Evolutionary conservation across 2,329 filamentous ascomycete species (phyloP).

Genomic region (Plenodomus lindquistii): DNA sequence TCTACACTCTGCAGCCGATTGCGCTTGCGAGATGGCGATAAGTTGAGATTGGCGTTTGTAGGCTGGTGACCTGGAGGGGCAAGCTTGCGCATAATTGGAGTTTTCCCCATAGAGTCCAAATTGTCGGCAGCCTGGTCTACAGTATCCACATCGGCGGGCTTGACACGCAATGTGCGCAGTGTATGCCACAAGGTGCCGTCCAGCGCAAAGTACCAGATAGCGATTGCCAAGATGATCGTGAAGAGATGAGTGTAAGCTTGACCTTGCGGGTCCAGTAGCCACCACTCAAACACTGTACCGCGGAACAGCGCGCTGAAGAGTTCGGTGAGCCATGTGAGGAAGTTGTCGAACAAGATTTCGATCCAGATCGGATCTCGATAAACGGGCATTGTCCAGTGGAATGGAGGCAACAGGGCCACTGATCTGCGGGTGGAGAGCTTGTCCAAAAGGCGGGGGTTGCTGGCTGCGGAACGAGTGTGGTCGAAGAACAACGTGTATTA

Average conservation of each 20-base stretch:
- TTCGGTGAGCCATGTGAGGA: neutral
- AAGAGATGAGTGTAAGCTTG: neutral
- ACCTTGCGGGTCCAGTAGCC: neutral
- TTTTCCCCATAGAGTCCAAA: neutral
- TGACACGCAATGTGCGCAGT: neutral
- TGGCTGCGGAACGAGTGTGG: too few species aligned
- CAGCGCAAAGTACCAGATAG: neutral
- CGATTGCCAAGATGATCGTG: neutral
- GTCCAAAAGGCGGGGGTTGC: too few species aligned
- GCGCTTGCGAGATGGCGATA: neutral
- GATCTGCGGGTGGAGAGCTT: neutral
- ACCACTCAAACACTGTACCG: neutral
- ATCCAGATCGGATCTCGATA: neutral
- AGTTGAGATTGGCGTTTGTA: neutral
- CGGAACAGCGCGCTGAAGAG: neutral
- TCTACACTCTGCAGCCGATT: too few species aligned
- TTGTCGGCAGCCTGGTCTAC: neutral
- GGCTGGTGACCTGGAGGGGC: neutral
- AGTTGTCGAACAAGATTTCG: neutral
- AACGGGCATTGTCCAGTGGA: neutral
- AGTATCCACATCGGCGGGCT: neutral
- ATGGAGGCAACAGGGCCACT: neutral
- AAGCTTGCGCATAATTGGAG: slow-evolving; percentile 1
- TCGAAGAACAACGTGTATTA: too few species aligned
- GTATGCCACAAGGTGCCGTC: neutral